Conservation (phyloP, 805 yeast genomes). For the Lachancea sp. region DNA sequence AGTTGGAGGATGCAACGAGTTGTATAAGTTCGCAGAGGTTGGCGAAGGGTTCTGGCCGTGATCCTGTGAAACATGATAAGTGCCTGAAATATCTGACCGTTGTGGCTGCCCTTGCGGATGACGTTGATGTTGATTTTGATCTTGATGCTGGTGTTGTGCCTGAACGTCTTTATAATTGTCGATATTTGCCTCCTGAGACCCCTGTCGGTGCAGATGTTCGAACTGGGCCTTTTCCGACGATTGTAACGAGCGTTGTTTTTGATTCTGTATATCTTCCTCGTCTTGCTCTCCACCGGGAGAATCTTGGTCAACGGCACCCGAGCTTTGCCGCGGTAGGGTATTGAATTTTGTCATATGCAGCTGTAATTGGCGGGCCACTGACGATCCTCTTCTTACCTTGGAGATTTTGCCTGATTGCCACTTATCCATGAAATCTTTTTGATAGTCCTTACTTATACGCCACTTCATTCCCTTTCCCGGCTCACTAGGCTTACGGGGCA, state of each 20-base stretch:
- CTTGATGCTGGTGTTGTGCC: constrained; percentile 4
- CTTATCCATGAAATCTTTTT: constrained; percentile 76
- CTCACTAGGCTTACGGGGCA: constrained; percentile 89
- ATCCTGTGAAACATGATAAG: constrained; percentile 7
- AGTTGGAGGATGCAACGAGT: constrained; percentile 4
- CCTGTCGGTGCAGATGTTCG: constrained; percentile 6
- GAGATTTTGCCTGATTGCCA: constrained; percentile 69
- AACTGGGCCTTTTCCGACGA: constrained; percentile 2
- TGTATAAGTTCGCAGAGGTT: constrained; percentile 1
- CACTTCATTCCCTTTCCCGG: constrained; percentile 99
- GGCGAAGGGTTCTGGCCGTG: constrained; percentile 13
- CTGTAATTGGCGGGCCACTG: constrained; percentile 74
- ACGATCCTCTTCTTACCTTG: constrained; percentile 71
- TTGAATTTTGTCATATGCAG: constrained; percentile 51
- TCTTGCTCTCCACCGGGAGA: constrained; percentile 5
- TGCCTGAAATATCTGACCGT: constrained; percentile 13
- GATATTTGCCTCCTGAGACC: background rate
- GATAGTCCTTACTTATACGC: constrained; percentile 85
- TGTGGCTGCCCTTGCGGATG: constrained; percentile 13
- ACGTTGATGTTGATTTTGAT: constrained; percentile 10
- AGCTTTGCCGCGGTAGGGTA: constrained; percentile 35
- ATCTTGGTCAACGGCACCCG: constrained; percentile 21
- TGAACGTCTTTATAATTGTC: background rate
- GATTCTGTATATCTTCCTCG: background rate
- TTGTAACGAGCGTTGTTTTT: background rate